Evolutionary conservation across 1,139 yeast species (phyloP).

Genomic region (Pichia sp.): DNA sequence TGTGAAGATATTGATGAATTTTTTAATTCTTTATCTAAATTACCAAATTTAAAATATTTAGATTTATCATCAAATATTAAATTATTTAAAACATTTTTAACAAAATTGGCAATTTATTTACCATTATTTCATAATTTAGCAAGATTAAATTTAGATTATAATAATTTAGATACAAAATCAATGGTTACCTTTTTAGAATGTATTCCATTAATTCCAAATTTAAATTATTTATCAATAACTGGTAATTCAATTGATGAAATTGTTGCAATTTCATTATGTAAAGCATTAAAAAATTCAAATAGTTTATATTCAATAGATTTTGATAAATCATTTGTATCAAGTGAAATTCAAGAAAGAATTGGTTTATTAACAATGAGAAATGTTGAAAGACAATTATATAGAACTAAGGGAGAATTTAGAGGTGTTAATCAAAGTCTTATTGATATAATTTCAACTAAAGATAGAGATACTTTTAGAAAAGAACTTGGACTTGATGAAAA

Average conservation of each 20-base stretch:
- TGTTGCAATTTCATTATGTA: constrained; percentile 62
- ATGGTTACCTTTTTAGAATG: constrained; percentile 53
- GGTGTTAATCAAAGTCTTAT: constrained; percentile 8
- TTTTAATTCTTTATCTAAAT: constrained; percentile 33
- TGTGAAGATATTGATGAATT: constrained; percentile 23
- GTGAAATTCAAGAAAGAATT: constrained; percentile 48
- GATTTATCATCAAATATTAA: constrained; percentile 63
- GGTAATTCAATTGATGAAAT: constrained; percentile 52
- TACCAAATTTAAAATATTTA: constrained; percentile 54
- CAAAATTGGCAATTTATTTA: constrained; percentile 44
- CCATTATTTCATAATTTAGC: constrained; percentile 54
- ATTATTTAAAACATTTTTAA: constrained; percentile 40
- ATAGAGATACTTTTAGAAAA: constrained; percentile 7
- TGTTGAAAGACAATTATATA: constrained; percentile 44
- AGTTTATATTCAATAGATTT: constrained; percentile 66
- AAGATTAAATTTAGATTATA: constrained; percentile 58
- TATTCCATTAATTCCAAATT: constrained; percentile 52
- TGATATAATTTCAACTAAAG: constrained; percentile 11
- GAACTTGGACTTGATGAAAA: constrained; percentile 19
- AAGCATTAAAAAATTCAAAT: constrained; percentile 60
- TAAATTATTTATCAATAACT: constrained; percentile 52
- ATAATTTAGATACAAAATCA: constrained; percentile 41
- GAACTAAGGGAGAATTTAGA: constrained; percentile 10
- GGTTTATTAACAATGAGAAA: constrained; percentile 67
- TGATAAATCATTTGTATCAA: constrained; percentile 59